phyloP scores from a whole-genome alignment of 2,329 filamentous ascomycete genomes.

The Mycosphaerella sp. region DNA sequence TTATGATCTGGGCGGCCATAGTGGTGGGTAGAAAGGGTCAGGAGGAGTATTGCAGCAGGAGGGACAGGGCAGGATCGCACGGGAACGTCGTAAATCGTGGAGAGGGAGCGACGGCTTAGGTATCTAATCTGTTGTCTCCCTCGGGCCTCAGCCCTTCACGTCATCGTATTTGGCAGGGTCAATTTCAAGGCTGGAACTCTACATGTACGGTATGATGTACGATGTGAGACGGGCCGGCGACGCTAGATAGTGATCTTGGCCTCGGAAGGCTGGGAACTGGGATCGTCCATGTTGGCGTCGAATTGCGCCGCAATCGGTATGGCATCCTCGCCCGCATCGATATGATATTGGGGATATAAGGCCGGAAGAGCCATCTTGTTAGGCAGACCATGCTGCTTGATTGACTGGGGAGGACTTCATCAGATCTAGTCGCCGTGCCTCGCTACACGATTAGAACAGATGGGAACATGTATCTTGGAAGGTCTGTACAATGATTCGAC shows the following conservation, averaged over 20 bases:
- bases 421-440: too few species aligned
- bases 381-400: neutral
- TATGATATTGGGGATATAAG: neutral
- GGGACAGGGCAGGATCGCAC: neutral
- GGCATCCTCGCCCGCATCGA: too few species aligned
- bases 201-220: too few species aligned
- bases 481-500: too few species aligned
- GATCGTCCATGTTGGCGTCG: neutral
- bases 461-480: too few species aligned
- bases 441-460: too few species aligned
- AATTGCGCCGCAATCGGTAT: neutral
- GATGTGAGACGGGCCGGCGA: neutral
- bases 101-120: too few species aligned
- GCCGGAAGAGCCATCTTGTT: neutral
- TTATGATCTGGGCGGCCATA: slow-evolving; percentile 3
- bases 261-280: neutral
- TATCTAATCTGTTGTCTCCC: too few species aligned
- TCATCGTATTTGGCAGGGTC: slow-evolving; percentile 1
- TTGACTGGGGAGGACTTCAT: too few species aligned
- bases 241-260: neutral
- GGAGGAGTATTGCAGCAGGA: neutral
- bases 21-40: neutral
- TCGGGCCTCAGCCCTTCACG: slow-evolving; percentile 3
- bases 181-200: slow-evolving; percentile 1
- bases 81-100: neutral